Base-by-base conservation (phyloP, 495 filamentous ascomycete genomes). In the Xylaria cubensis region DNA sequence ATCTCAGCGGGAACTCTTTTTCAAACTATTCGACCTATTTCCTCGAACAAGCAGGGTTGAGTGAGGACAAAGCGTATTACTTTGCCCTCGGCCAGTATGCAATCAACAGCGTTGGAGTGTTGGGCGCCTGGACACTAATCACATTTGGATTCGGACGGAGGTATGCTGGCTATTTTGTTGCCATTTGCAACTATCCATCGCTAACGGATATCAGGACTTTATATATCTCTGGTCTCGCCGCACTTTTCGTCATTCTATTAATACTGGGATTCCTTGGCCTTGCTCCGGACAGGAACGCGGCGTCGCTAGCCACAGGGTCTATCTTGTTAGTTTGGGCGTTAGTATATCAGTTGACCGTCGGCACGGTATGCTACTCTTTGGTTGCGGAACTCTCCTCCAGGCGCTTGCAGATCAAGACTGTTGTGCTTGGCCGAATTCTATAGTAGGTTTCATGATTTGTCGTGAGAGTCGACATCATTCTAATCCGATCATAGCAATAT, bases 21-120 rank as follows among this genome's bases (percentile, higher is more conserved):
- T 91, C 88, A 66, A 92, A 92, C 74, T 96, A 94, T 78, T 92
- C 90, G 13, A 94, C 91, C 21, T 86, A 94, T 76, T 96, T 95
- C 83, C 82, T 93, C 62, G 82, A 90, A 71, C 90, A 92, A 74
- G 93, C 93, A 4, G 93, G 93, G 0, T 85, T 94, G 3, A 73
- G 77, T 42, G 75, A 84, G 4, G 77, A 82, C 29, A 86, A 87
- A 39, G 86, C 93, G 0, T 94, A 92, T 73, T 82, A 87, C 55
- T 91, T 95, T 73, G 88, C 91, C 26, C 84, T 94, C 69, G 92
- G 92, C 21, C 90, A 92, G 78, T 93, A 94, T 77, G 89, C 84
- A 7, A 92, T 95, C 67, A 92, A 92, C 82, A 90, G 91, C 81
- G 86, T 87, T 7, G 92, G 92, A 36, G 90, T 91, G 3, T 90